Evolutionary conservation across 345 rosid genomes (phyloP).

Genomic region (Pugionium dolabratum): DNA sequence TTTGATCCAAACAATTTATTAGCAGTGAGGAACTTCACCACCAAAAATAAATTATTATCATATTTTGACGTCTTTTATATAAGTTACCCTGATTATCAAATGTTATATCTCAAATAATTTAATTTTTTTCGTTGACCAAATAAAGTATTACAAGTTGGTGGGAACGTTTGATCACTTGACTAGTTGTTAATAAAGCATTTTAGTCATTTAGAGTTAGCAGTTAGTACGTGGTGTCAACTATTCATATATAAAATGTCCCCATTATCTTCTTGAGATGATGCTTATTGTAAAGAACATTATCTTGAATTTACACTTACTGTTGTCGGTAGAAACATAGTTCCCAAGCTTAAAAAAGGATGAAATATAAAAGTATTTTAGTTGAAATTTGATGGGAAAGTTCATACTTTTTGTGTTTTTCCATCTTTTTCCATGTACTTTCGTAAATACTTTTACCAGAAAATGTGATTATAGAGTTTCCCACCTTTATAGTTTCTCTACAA

Average conservation of each 20-base stretch:
- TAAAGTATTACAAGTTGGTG: constrained; percentile 24
- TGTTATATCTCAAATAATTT: constrained; percentile 12
- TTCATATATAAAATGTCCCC: constrained; percentile 1
- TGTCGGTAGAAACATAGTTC: constrained; percentile 29
- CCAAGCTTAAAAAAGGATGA: constrained; percentile 19
- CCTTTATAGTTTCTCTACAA: constrained; percentile 22
- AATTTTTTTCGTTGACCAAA: constrained; percentile 23
- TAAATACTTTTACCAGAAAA: constrained; percentile 36
- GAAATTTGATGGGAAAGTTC: constrained; percentile 28
- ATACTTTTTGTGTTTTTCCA: constrained; percentile 21
- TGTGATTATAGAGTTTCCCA: constrained; percentile 27
- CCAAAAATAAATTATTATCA: neutral
- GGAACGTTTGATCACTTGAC: constrained; percentile 35
- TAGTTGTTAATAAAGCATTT: constrained; percentile 28
- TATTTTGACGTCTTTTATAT: neutral
- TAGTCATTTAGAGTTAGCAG: constrained; percentile 27
- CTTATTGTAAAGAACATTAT: constrained; percentile 13
- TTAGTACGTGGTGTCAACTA: constrained; percentile 31
- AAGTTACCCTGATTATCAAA: constrained; percentile 13
- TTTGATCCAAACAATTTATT: neutral
- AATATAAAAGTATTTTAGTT: constrained; percentile 22
- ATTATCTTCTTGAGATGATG: constrained; percentile 28
- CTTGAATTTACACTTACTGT: constrained; percentile 25
- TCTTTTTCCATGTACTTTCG: constrained; percentile 31
- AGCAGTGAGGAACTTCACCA: neutral